phyloP scores from a whole-genome alignment of 768 basidiomycete genomes.

The Amanita jacksonii region DNA sequence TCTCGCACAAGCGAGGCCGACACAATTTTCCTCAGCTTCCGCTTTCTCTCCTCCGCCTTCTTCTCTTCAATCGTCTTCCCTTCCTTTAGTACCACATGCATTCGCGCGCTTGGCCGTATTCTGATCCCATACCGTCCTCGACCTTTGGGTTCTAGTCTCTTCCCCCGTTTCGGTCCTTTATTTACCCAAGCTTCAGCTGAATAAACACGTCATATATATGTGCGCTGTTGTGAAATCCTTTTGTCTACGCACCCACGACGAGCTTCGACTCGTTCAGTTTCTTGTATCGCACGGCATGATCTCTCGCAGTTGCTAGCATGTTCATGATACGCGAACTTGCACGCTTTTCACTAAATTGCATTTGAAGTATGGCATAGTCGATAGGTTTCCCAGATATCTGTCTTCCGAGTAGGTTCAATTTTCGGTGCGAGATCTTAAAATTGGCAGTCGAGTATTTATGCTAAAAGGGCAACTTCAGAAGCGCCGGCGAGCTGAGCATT shows the following conservation, averaged over 20 bases:
- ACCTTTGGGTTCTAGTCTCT: conserved; percentile 73
- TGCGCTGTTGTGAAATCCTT: neutral
- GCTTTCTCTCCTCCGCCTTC: conserved; percentile 49
- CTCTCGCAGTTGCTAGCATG: conserved; percentile 79
- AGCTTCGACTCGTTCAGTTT: conserved; percentile 61
- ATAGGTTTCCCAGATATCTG: conserved; percentile 90
- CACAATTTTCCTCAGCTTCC: conserved; percentile 67
- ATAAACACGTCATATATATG: neutral
- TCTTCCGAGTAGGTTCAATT: conserved; percentile 79
- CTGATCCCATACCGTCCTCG: conserved; percentile 75
- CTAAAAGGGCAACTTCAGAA: conserved; percentile 27
- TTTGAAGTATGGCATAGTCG: conserved; percentile 92
- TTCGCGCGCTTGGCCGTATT: conserved; percentile 61
- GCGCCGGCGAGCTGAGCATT: neutral
- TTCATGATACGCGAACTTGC: conserved; percentile 80
- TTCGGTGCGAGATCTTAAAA: conserved; percentile 91
- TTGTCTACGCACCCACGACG: conserved; percentile 60
- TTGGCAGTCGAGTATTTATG: conserved; percentile 89
- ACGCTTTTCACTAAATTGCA: conserved; percentile 93
- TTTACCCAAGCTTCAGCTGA: conserved; percentile 91
- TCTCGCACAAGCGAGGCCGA: conserved; percentile 76
- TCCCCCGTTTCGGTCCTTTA: conserved; percentile 59
- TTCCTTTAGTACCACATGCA: conserved; percentile 71
- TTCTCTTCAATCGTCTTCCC: conserved; percentile 70
- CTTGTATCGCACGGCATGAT: conserved; percentile 76